Base-by-base conservation (phyloP, 306 rosid species). In the Trichosanthes truncata region DNA sequence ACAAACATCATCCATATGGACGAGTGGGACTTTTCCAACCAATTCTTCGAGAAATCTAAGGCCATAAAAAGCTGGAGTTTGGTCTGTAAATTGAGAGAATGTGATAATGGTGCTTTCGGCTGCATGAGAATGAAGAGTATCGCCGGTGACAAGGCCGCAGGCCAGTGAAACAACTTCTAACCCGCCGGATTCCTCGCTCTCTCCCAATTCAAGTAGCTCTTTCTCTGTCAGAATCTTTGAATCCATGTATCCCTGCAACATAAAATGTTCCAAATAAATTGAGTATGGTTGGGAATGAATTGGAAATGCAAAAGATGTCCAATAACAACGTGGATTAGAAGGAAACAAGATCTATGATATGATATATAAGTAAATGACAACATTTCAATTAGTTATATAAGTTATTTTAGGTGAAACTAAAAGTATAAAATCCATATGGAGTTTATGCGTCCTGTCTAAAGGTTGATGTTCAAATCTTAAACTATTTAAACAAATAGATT, bases 1-100 rank as follows among this genome's bases (percentile, higher is more conserved):
- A 51, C 86, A 81, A 18, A 81, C 86, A 63, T 86, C 86, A 12
- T 86, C 48, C 7, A 81, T 51, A 81, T 86, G 86, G 4, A 83
- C 65, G 2, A 86, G 31, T 13, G 84, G 86, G 41, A 86, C 51
- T 56, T 83, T 83, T 3, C 89, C 86, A 40, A 36, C 3, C 71
- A 86, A 66, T 74, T 86, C 83, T 73, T 83, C 86, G 0, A 83
- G 3, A 45, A 21, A 86, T 61, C 29, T 78, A 5, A 86, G 56
- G 3, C 66, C 21, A 25, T 74, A 26, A 76, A 80, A 86, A 0
- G 41, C 13, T 0, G 1, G 9, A 53, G 17, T 76, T 65, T 26
- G 63, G 81, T 75, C 73, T 46, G 76, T 81, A 40, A 83, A 79
- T 56, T 83, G 86, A 57, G 81, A 77, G 71, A 78, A 9, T 4